Percentiles rank a stretch among this genome's conserved stretches.
Conservation (phyloP, 148 eudicot genomes). For the Persicaria maculosa region DNA sequence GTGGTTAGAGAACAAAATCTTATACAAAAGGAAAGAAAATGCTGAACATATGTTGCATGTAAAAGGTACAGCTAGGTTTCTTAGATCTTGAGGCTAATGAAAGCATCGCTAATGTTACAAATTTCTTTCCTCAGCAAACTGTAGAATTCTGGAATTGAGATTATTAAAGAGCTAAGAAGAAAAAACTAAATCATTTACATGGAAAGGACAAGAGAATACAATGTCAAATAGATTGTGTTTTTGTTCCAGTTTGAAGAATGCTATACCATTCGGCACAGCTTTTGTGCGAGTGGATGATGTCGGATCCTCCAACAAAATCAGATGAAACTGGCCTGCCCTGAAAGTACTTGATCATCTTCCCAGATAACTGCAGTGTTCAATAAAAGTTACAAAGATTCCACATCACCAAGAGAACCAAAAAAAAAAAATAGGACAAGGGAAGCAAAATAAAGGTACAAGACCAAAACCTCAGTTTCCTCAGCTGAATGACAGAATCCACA, state of each 20-base stretch:
- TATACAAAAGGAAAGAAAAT: not conserved
- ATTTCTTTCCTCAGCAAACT: not conserved
- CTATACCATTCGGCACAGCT: slow-evolving; percentile 79
- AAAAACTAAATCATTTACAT: not conserved
- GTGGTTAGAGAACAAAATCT: not conserved
- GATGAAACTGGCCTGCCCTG: slow-evolving; percentile 58
- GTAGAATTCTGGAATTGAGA: not conserved
- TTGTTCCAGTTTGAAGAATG: slow-evolving; percentile 1
- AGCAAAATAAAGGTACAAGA: slow-evolving; percentile 1
- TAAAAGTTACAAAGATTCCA: not conserved
- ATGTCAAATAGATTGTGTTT: not conserved
- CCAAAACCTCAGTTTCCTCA: slow-evolving; percentile 59
- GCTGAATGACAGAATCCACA: slow-evolving; percentile 80
- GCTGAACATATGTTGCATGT: not conserved
- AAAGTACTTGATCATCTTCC: slow-evolving; percentile 59
- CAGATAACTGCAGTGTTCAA: slow-evolving; percentile 57
- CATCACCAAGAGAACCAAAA: slow-evolving; percentile 3
- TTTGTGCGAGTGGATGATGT: slow-evolving; percentile 62
- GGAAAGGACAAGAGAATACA: not conserved
- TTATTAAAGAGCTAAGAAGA: not conserved
- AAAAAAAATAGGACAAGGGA: not conserved
- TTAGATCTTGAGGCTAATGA: not conserved
- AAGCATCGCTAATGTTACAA: not conserved
- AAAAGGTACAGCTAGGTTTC: not conserved
- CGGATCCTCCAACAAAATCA: slow-evolving; percentile 33